These are phyloP conservation scores for Yamadazyma sp. DNA, from an alignment of 1,139 yeast genomes.

Conservation along the genomic window DNA sequence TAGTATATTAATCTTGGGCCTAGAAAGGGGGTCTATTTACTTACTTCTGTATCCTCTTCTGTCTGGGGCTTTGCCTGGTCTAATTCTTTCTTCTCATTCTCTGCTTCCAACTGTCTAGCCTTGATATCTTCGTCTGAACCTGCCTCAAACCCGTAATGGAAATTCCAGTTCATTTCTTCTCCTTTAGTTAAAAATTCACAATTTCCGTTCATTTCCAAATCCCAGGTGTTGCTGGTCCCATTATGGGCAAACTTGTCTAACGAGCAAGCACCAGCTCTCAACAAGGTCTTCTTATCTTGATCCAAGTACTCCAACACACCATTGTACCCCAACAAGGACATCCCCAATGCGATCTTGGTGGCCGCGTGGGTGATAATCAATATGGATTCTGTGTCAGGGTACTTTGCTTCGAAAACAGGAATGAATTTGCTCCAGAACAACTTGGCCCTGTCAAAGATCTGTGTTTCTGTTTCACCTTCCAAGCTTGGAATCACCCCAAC, in stretches of 20 bases:
- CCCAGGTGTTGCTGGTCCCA: constrained; percentile 45
- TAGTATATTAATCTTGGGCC: constrained; percentile 17
- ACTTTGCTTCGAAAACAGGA: constrained; percentile 48
- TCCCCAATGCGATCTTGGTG: constrained; percentile 74
- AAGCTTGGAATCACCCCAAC: constrained; percentile 51
- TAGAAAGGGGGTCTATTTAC: constrained; percentile 17
- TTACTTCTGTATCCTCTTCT: constrained; percentile 38
- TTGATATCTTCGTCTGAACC: constrained; percentile 75
- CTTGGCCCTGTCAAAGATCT: constrained; percentile 56
- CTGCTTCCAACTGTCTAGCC: constrained; percentile 37
- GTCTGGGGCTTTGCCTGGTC: constrained; percentile 1
- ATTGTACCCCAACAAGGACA: constrained; percentile 55
- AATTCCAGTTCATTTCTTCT: constrained; percentile 93
- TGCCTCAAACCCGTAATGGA: constrained; percentile 66
- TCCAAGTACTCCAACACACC: constrained; percentile 53
- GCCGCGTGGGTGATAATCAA: constrained; percentile 83
- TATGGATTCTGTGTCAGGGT: constrained; percentile 56
- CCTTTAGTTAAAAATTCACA: constrained; percentile 66
- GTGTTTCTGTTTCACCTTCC: constrained; percentile 65
- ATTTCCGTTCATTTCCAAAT: constrained; percentile 61
- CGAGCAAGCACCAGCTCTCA: constrained; percentile 50
- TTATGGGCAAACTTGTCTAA: constrained; percentile 33
- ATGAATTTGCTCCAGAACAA: constrained; percentile 52
- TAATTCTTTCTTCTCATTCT: constrained; percentile 14
- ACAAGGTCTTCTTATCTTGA: constrained; percentile 29